Conservation (phyloP, 139 green algal genomes). For the Coelastrella sp. region DNA sequence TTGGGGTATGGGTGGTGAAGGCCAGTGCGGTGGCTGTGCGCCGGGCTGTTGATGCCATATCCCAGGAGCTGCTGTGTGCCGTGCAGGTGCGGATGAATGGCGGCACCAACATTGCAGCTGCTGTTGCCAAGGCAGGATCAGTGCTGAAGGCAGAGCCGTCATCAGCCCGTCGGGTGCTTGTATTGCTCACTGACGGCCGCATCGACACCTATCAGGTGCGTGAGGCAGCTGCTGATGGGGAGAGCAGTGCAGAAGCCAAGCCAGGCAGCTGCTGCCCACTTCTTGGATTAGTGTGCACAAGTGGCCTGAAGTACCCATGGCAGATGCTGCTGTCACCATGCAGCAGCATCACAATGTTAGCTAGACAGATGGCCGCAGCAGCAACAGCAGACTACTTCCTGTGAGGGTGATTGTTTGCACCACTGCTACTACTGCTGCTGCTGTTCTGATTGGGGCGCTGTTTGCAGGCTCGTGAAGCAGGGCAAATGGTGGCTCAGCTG, state of each 20-base stretch:
- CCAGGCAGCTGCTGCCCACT: too few relatives aligned
- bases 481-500: slow-evolving; percentile 56
- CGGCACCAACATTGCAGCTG: slow-evolving; percentile 81
- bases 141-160: slow-evolving; percentile 59
- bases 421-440: neutral
- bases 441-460: neutral
- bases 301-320: too few relatives aligned
- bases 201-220: slow-evolving; percentile 3
- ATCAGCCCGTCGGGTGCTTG: slow-evolving; percentile 50
- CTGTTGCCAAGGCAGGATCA: slow-evolving; percentile 70
- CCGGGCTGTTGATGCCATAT: too few relatives aligned
- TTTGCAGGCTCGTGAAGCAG: slow-evolving; percentile 57
- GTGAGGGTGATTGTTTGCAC: neutral
- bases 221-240: too few relatives aligned
- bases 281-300: too few relatives aligned
- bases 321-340: too few relatives aligned
- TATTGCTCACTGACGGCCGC: slow-evolving; percentile 67
- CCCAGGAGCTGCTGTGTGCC: neutral
- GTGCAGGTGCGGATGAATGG: slow-evolving; percentile 79
- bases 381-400: too few relatives aligned
- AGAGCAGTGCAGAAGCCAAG: too few relatives aligned
- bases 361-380: too few relatives aligned
- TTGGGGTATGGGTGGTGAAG: too few relatives aligned
- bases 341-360: too few relatives aligned
- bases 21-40: too few relatives aligned